Conservation (phyloP, 202 grass and related monocot species). For the Panicum hallii region DNA sequence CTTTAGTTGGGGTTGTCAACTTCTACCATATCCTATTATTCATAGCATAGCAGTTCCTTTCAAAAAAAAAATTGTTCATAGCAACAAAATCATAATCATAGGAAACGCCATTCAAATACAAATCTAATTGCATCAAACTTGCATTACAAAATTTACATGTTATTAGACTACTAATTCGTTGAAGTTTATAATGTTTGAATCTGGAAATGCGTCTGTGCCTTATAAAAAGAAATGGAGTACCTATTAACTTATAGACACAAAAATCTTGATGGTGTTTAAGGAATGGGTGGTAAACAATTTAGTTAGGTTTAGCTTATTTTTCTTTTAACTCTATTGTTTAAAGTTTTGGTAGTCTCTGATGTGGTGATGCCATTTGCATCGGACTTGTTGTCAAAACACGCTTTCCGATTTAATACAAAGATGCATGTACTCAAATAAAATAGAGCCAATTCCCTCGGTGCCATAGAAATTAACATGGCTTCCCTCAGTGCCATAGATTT, state of each 20-base stretch:
- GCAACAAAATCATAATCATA: neutral
- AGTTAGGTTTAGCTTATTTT: neutral
- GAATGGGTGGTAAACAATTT: neutral
- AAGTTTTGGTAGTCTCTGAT: neutral
- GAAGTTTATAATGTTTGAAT: neutral
- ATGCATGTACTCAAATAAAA: neutral
- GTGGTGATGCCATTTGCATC: neutral
- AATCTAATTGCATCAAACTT: neutral
- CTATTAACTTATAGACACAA: neutral
- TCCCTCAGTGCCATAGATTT: no score
- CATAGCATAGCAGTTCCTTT: neutral
- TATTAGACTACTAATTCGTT: neutral
- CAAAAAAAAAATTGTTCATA: neutral
- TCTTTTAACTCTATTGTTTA: neutral
- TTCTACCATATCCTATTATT: neutral
- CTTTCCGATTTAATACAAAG: neutral
- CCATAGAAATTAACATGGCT: no score
- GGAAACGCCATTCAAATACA: neutral
- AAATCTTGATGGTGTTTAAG: neutral
- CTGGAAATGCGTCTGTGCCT: neutral
- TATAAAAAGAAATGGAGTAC: neutral
- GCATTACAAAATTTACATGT: neutral
- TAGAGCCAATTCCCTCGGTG: no score
- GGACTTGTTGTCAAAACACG: neutral
- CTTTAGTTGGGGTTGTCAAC: neutral